Percentiles rank a stretch among this genome's conserved stretches.
These are phyloP conservation scores for Psophocarpus tetragonolobus DNA, from an alignment of 306 rosid species.

Conservation along the genomic window DNA sequence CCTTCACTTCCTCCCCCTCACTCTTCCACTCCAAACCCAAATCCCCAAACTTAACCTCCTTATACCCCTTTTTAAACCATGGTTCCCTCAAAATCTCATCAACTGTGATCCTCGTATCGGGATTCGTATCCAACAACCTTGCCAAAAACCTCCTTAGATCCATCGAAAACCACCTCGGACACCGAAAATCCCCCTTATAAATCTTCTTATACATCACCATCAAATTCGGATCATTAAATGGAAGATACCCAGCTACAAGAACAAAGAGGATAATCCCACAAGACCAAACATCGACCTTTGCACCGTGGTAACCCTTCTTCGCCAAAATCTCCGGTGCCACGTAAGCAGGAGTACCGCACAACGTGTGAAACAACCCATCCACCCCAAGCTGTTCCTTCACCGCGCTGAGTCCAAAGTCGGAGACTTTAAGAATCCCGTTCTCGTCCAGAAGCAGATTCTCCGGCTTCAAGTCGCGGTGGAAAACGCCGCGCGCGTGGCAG, in stretches of 20 bases:
- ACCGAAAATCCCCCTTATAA: conserved; percentile 64
- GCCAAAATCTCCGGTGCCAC: conserved; percentile 81
- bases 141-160: conserved; percentile 55
- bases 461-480: conserved; percentile 76
- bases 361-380: conserved; percentile 73
- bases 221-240: conserved; percentile 72
- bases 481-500: conserved; percentile 70
- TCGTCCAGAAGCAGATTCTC: conserved; percentile 70
- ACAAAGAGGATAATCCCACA: conserved; percentile 67
- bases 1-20: conserved; percentile 32
- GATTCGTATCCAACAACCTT: conserved; percentile 61
- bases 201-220: conserved; percentile 78
- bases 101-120: conserved; percentile 58
- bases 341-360: conserved; percentile 84
- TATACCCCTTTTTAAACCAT: conserved; percentile 61
- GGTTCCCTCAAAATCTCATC: conserved; percentile 56
- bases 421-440: conserved; percentile 52
- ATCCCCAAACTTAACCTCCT: conserved; percentile 40
- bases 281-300: conserved; percentile 75
- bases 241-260: conserved; percentile 66
- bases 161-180: conserved; percentile 68
- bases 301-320: conserved; percentile 78
- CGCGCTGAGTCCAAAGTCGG: conserved; percentile 78
- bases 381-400: conserved; percentile 51
- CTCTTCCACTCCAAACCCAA: not conserved